phyloP scores from a whole-genome alignment of 345 rosid species.

The Melaleuca alternifolia region DNA sequence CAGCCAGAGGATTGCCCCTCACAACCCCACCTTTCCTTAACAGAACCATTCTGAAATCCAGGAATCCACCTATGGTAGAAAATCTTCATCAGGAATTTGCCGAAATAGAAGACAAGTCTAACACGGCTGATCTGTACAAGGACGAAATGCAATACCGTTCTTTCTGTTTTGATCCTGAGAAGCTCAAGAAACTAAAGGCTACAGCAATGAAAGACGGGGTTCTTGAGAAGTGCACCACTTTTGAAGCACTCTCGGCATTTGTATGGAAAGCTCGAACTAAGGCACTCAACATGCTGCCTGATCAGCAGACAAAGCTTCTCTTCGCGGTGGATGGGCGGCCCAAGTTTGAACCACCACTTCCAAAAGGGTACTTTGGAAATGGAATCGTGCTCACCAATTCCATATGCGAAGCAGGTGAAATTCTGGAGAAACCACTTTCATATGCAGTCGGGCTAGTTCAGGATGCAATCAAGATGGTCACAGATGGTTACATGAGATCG shows the following conservation, averaged over 20 bases:
- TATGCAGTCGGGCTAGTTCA: conserved; percentile 52
- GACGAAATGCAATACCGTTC: conserved; percentile 50
- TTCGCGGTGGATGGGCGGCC: conserved; percentile 85
- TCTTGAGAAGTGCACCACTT: conserved; percentile 49
- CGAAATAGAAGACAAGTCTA: conserved; percentile 50
- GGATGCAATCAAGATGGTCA: conserved; percentile 64
- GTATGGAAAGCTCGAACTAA: conserved; percentile 82
- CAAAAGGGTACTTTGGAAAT: conserved; percentile 82
- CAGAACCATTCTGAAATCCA: conserved; percentile 40
- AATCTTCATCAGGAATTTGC: conserved; percentile 55
- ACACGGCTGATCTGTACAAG: conserved; percentile 30
- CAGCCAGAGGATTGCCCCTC: conserved; percentile 58
- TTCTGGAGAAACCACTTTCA: conserved; percentile 48
- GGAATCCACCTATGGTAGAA: conserved; percentile 47
- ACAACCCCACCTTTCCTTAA: conserved; percentile 48
- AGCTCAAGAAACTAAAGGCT: conserved; percentile 50
- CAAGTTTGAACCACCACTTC: conserved; percentile 69
- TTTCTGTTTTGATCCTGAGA: conserved; percentile 63
- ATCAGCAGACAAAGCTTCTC: conserved; percentile 71
- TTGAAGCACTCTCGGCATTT: conserved; percentile 74
- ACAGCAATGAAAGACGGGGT: conserved; percentile 43
- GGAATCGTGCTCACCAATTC: conserved; percentile 79
- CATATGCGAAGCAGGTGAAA: conserved; percentile 52
- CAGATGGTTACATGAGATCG: conserved; percentile 83
- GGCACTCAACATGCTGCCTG: conserved; percentile 49